A percentile compares a stretch with the other conserved stretches of the same genome.
Evolutionary conservation across 768 basidiomycete genomes (phyloP).

Genomic region (Cantharellus cinnabarinus): DNA sequence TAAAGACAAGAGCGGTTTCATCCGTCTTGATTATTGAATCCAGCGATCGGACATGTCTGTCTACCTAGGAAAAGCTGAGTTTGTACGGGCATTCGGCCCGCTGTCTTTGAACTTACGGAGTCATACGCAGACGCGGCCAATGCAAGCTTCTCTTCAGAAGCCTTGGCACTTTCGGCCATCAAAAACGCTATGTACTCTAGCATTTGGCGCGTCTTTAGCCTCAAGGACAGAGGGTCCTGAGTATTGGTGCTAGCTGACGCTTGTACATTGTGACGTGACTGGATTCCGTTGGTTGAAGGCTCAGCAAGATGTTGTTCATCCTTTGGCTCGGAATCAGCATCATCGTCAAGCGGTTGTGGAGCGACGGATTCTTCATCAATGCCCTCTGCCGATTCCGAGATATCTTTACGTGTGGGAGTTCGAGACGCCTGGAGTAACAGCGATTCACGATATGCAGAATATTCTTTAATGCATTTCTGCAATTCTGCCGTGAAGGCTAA

Average conservation of each 20-base stretch:
- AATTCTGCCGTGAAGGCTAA: conserved; percentile 24
- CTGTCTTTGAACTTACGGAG: conserved; percentile 26
- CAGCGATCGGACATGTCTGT: conserved; percentile 56
- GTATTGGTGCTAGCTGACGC: conserved; percentile 1
- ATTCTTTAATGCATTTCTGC: conserved; percentile 27
- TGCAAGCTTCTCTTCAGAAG: conserved; percentile 60
- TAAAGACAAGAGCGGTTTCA: conserved; percentile 33
- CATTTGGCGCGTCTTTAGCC: conserved; percentile 22
- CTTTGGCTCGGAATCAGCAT: too few relatives aligned
- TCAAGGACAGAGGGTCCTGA: neutral
- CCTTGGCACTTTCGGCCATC: conserved; percentile 37
- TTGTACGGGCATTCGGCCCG: conserved; percentile 1
- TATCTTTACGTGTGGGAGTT: neutral
- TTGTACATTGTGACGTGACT: neutral
- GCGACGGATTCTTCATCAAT: too few relatives aligned
- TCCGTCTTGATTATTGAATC: conserved; percentile 54
- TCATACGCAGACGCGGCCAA: conserved; percentile 51
- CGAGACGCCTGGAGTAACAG: neutral
- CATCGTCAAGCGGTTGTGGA: too few relatives aligned
- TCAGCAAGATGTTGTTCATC: too few relatives aligned
- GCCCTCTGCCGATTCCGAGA: neutral
- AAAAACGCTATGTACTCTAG: conserved; percentile 38
- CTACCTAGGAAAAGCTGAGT: conserved; percentile 29
- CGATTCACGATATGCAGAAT: conserved; percentile 22
- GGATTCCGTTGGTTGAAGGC: neutral